Conservation (phyloP, 1,139 yeast genomes). For the Sugiyamaella sp. region DNA sequence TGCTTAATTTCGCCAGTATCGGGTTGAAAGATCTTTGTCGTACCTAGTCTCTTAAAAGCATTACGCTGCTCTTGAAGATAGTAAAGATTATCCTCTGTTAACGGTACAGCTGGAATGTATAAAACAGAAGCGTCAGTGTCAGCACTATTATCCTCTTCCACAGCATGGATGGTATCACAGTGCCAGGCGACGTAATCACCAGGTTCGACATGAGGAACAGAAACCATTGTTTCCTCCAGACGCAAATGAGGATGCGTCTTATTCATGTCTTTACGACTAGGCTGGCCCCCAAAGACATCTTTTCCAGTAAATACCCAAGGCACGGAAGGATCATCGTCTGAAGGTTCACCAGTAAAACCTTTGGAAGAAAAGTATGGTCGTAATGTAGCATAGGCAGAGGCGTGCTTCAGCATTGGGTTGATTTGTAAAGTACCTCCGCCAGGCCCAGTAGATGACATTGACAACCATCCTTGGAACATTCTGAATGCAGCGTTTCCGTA, state of each 20-base stretch:
- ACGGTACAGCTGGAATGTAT: constrained; percentile 46
- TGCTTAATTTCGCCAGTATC: constrained; percentile 21
- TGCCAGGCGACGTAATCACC: constrained; percentile 56
- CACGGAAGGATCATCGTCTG: constrained; percentile 23
- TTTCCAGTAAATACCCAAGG: constrained; percentile 31
- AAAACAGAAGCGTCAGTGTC: constrained; percentile 47
- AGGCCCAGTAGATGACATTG: constrained; percentile 46
- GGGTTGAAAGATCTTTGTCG: constrained; percentile 19
- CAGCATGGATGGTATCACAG: constrained; percentile 52
- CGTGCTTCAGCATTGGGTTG: constrained; percentile 43
- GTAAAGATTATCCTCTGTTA: constrained; percentile 27
- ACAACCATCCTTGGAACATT: constrained; percentile 55
- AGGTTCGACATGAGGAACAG: constrained; percentile 36
- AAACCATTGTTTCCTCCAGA: constrained; percentile 34
- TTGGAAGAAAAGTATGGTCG: constrained; percentile 50
- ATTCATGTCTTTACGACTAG: constrained; percentile 23
- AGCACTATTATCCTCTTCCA: constrained; percentile 49
- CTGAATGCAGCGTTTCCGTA: constrained; percentile 41
- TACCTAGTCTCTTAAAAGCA: constrained; percentile 18
- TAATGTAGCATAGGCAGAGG: constrained; percentile 50
- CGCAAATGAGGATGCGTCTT: constrained; percentile 36
- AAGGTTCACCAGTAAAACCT: constrained; percentile 26
- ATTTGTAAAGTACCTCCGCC: constrained; percentile 52
- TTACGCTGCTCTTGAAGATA: constrained; percentile 21
- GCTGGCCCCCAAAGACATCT: constrained; percentile 24